Evolutionary conservation across 78 protist genomes (phyloP).

Genomic region (Cyanophora paradoxa): DNA sequence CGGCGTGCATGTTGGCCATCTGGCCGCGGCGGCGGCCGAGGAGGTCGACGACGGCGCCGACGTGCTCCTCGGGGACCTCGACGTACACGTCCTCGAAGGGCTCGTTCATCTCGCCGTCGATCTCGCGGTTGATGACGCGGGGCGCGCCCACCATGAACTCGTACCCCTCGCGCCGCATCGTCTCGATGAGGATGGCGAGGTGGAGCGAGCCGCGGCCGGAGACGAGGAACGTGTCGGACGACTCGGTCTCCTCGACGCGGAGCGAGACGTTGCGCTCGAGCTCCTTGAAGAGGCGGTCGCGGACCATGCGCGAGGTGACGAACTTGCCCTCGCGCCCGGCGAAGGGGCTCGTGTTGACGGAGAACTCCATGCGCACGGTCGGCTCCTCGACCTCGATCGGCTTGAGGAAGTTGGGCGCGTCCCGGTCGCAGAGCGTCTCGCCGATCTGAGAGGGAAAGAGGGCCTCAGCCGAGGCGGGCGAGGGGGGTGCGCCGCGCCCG

Average conservation of each 20-base stretch:
- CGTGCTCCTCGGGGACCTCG: slow-evolving; percentile 52
- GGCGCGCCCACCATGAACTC: slow-evolving; percentile 74
- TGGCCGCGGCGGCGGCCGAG: background rate
- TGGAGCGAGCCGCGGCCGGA: slow-evolving; percentile 87
- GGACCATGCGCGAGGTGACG: slow-evolving; percentile 43
- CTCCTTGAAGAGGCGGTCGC: slow-evolving; percentile 63
- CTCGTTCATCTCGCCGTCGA: slow-evolving; percentile 19
- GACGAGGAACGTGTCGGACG: slow-evolving; percentile 1
- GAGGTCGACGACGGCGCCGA: slow-evolving; percentile 55
- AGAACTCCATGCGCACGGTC: slow-evolving; percentile 62
- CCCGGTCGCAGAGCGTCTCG: slow-evolving; percentile 47
- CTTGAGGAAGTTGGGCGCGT: slow-evolving; percentile 4
- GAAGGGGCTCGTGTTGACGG: slow-evolving; percentile 66
- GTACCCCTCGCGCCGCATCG: slow-evolving; percentile 84
- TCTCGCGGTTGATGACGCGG: background rate
- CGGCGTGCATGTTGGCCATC: background rate
- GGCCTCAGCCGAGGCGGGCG: too few relatives aligned
- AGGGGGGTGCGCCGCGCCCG: too few relatives aligned
- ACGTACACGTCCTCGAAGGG: slow-evolving; percentile 60
- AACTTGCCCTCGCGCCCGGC: slow-evolving; percentile 67
- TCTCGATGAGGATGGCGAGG: slow-evolving; percentile 76
- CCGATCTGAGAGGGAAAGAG: too few relatives aligned
- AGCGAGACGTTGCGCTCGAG: slow-evolving; percentile 72
- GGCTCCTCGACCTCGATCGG: slow-evolving; percentile 79
- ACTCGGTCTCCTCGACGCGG: slow-evolving; percentile 8